Base-by-base conservation (phyloP, 1,284 basidiomycete species). In the Singerocomus inundabilis region DNA sequence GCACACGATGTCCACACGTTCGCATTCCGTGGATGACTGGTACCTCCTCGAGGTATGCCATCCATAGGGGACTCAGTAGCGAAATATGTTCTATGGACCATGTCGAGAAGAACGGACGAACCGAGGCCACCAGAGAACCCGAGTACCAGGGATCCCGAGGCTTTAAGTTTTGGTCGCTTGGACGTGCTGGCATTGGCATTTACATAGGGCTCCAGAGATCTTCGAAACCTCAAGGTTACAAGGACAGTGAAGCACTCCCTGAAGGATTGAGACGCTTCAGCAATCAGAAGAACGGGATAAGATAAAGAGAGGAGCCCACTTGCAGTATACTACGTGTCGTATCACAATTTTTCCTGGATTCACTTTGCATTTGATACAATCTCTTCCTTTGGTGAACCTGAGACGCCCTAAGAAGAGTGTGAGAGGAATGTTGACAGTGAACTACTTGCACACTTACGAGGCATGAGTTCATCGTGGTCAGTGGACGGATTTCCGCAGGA, bases 321-420 rank as follows among this genome's bases (percentile, higher is more conserved):
- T 89, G 85, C 88, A 91, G 63, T 91, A 91, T 15, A 88, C 84
- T 24, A 85, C 81, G 63, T 91, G 86, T 37, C 88, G 77, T 51
- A 91, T 80, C 36, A 89, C 81, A 33, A 91, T 70, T 46, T 82
- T 86, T 30, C 86, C 88, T 15, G 53, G 56, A 21, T 74, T 76
- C 25, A 68, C 70, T 64, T 88, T 90, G 68, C 88, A 91, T 58
- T 82, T 85, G 16, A 88, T 75, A 57, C 88, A 91, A 16, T 66
- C 63, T 53, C 73, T 82, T 4, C 79, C 75, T 64, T 78, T 82
- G 63, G 85, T 85, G 59, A 81, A 84, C 61, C 78, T 87, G 48
- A 70, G 68, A 30, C 80, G 80, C 42, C 77, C 85, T 89, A 49
- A 11, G 21, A 40, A 45, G 36, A 34, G 26, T 34, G 9, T 32